These are phyloP conservation scores for Pseudopyrenochaeta lycopersici DNA, from an alignment of 2,329 filamentous ascomycete species.

Conservation along the genomic window DNA sequence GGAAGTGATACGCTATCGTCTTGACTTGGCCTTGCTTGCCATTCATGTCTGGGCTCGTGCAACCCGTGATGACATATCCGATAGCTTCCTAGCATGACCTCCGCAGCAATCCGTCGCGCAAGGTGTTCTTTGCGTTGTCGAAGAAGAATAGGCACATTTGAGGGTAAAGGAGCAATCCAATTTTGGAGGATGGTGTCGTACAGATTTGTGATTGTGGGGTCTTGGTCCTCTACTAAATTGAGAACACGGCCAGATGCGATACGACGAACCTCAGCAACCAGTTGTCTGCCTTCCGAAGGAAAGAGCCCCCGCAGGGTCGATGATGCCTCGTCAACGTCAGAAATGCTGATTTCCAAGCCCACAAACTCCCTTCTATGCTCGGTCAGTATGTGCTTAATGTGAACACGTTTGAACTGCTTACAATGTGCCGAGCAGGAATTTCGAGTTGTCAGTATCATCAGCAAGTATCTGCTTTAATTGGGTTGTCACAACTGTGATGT, in stretches of 20 bases:
- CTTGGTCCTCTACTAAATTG: constrained; percentile 10
- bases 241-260: constrained; percentile 29
- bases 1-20: constrained; percentile 25
- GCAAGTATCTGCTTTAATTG: constrained; percentile 22
- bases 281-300: neutral
- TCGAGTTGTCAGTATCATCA: constrained; percentile 2
- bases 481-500: constrained; percentile 20
- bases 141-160: constrained; percentile 28
- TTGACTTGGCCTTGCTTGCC: constrained; percentile 15
- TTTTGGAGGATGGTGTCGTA: constrained; percentile 44
- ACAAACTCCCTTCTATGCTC: constrained; percentile 31
- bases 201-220: constrained; percentile 29
- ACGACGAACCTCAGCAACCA: constrained; percentile 13
- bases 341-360: constrained; percentile 21
- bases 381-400: constrained; percentile 5
- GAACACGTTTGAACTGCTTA: constrained; percentile 18
- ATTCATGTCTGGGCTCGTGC: constrained; percentile 12
- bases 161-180: constrained; percentile 43
- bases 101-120: constrained; percentile 46
- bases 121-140: constrained; percentile 43
- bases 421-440: constrained; percentile 29
- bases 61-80: constrained; percentile 20
- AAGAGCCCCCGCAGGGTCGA: constrained; percentile 29
- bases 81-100: constrained; percentile 48
- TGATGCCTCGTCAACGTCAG: constrained; percentile 44